Evolutionary conservation across 305 asterid genomes (phyloP).

Genomic region (Lippia alba): DNA sequence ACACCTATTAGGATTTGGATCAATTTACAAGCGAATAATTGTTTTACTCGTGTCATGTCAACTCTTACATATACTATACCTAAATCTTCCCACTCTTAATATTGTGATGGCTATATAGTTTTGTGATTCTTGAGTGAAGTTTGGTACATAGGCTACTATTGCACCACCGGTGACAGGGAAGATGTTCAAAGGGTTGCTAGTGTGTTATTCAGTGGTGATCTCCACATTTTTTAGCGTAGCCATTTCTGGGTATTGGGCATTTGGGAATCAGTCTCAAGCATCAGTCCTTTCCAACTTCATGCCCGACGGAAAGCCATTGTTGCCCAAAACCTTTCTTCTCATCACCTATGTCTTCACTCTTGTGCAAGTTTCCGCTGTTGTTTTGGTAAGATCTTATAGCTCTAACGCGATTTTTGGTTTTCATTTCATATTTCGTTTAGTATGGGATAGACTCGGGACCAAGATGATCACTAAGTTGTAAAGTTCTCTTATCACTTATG

Average conservation of each 20-base stretch:
- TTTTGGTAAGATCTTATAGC: slow-evolving; percentile 42
- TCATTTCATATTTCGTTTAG: too few relatives aligned
- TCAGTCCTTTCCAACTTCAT: slow-evolving; percentile 64
- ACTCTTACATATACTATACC: too few relatives aligned
- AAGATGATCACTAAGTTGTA: too few relatives aligned
- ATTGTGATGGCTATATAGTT: too few relatives aligned
- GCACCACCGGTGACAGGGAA: slow-evolving; percentile 73
- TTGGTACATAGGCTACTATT: slow-evolving; percentile 56
- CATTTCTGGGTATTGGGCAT: slow-evolving; percentile 81
- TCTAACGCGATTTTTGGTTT: neutral
- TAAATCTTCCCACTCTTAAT: too few relatives aligned
- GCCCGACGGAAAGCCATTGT: slow-evolving; percentile 43
- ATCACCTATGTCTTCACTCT: slow-evolving; percentile 56
- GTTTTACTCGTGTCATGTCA: too few relatives aligned
- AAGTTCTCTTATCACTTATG: too few relatives aligned
- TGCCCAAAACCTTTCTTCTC: slow-evolving; percentile 64
- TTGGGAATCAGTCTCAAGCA: slow-evolving; percentile 59
- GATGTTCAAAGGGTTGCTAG: slow-evolving; percentile 71
- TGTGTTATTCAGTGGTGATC: slow-evolving; percentile 64
- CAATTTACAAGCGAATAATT: too few relatives aligned
- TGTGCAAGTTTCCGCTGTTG: slow-evolving; percentile 57
- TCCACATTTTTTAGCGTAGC: slow-evolving; percentile 68
- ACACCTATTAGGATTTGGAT: too few relatives aligned
- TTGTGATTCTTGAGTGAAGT: too few relatives aligned
- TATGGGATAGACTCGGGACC: too few relatives aligned